phyloP scores from a whole-genome alignment of 768 basidiomycete species.

The Suillus ampliporus region DNA sequence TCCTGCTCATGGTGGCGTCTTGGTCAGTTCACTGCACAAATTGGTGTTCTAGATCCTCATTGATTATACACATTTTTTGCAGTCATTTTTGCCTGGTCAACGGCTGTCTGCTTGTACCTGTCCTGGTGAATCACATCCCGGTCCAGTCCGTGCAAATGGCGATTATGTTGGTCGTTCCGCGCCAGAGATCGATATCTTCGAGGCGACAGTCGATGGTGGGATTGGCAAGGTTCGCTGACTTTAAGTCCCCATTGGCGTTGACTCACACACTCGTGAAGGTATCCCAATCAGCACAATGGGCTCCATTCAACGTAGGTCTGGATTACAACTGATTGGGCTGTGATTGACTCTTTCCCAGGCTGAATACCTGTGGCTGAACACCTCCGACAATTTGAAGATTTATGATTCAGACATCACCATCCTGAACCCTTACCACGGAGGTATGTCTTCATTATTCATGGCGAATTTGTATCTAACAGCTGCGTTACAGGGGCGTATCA shows the following conservation, averaged over 20 bases:
- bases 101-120: constrained; percentile 65
- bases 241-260: constrained; percentile 9
- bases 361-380: constrained; percentile 48
- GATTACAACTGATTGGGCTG: constrained; percentile 6
- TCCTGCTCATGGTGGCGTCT: constrained; percentile 31
- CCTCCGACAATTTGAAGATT: constrained; percentile 39
- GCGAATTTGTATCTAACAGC: constrained; percentile 17
- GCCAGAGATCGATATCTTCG: constrained; percentile 67
- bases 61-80: constrained; percentile 11
- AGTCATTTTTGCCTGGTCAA: constrained; percentile 61
- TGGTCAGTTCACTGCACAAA: constrained; percentile 24
- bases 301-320: constrained; percentile 38
- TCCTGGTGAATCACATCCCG: constrained; percentile 60
- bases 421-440: constrained; percentile 52
- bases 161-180: constrained; percentile 57
- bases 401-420: constrained; percentile 42
- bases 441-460: constrained; percentile 36
- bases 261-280: constrained; percentile 39
- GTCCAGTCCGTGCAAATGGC: constrained; percentile 54
- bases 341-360: constrained; percentile 36
- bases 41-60: neutral
- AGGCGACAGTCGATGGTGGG: constrained; percentile 45
- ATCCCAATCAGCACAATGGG: constrained; percentile 60
- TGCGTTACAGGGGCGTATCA: constrained; percentile 38
- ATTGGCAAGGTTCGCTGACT: constrained; percentile 39